Evolutionary conservation across 2,329 filamentous ascomycete species (phyloP), one percentile per base, ranked within the genome.

Genomic region (Fonsecaea erecta): DNA sequence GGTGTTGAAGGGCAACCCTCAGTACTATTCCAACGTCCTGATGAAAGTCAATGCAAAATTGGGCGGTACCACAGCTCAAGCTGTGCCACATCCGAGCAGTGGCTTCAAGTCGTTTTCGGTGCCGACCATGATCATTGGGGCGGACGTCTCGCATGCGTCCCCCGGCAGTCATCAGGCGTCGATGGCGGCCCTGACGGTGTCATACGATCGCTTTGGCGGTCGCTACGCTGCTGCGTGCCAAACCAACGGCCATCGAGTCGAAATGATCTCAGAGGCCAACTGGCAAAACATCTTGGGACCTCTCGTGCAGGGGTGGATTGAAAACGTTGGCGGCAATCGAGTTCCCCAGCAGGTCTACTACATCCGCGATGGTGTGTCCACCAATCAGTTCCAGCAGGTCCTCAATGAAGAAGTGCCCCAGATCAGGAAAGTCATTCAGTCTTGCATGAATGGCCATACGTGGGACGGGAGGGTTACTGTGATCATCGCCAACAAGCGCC

Each of bases 11-110:
- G 86, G 85, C 16, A 86, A 90, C 24, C 84, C 84, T 0, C 95
- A 99, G 73, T 98, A 98, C 77, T 90, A 91, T 73, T 95, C 91
- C 0, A 99, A 99, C 68, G 92, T 99, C 0, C 86, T 88, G 69
- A 95, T 99, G 92, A 99, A 99, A 81, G 88, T 99, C 70, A 98
- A 99, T 72, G 90, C 92, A 2, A 99, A 99, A 81, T 85, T 99
- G 1, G 95, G 95, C 14, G 95, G 95, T 5, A 85, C 86, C 0
- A 97, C 92, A 0, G 88, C 79, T 66, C 77, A 81, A 57, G 82
- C 81, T 1, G 72, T 82, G n/a, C 74, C 79, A 2, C 75, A 74
- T 32, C 70, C 72, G 12, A 62, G 71, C 0, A 72, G 64, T 18
- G 77, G 77, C 14, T 70, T 74, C 64, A 76, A 78, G 67, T 37